These are phyloP conservation scores for Pythium brassicae DNA, from an alignment of 352 stramenopile species.

Conservation along the genomic window DNA sequence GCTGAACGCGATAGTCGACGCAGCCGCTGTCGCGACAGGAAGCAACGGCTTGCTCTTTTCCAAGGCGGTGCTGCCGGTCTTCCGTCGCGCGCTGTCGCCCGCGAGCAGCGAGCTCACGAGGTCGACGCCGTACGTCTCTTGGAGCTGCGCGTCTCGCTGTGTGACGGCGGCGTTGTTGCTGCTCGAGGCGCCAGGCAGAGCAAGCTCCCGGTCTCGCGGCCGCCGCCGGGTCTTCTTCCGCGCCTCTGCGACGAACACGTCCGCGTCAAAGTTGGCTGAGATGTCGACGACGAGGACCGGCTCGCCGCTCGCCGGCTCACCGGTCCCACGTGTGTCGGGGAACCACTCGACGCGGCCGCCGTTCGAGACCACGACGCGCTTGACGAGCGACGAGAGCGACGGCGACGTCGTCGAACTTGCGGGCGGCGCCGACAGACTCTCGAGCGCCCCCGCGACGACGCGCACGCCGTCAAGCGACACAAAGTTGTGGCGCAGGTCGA, in stretches of 20 bases:
- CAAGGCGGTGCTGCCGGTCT: constrained; percentile 1
- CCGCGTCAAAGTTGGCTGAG: constrained; percentile 37
- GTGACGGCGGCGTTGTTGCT: constrained; percentile 17
- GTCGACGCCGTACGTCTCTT: constrained; percentile 65
- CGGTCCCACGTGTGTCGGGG: constrained; percentile 6
- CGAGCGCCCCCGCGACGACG: constrained; percentile 38
- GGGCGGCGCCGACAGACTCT: constrained; percentile 18
- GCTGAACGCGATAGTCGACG: not conserved
- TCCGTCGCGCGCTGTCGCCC: constrained; percentile 10
- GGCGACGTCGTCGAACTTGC: no score
- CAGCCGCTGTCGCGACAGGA: not conserved
- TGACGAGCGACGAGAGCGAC: constrained; percentile 8
- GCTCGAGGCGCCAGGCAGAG: constrained; percentile 4
- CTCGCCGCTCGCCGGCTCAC: constrained; percentile 8
- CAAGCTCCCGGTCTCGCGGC: constrained; percentile 6
- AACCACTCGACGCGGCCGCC: constrained; percentile 60
- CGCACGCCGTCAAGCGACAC: constrained; percentile 65
- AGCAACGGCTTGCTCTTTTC: constrained; percentile 6
- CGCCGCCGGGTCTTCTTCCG: constrained; percentile 18
- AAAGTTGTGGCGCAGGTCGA: constrained; percentile 70
- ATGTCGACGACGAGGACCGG: constrained; percentile 44
- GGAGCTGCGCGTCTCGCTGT: constrained; percentile 22
- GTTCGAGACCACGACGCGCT: constrained; percentile 37
- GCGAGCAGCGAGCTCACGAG: constrained; percentile 40
- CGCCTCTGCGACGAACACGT: constrained; percentile 26